Evolutionary conservation across 305 asterid species (phyloP).

Genomic region (Petunia hybrid): DNA sequence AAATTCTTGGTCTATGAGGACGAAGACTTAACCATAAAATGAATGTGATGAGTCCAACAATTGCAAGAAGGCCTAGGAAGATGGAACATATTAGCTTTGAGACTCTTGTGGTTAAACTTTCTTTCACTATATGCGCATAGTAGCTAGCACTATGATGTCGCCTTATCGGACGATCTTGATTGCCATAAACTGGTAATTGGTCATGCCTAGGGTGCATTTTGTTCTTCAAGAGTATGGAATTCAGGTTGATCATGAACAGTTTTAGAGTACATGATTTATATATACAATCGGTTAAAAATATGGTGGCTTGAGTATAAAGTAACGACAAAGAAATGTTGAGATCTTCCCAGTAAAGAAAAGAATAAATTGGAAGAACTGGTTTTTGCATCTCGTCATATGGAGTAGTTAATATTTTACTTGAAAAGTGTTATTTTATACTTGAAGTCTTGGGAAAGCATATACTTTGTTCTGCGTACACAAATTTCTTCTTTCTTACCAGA

Average conservation of each 20-base stretch:
- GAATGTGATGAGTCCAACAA: slow-evolving; percentile 71
- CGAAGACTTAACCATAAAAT: slow-evolving; percentile 87
- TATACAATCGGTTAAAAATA: slow-evolving; percentile 2
- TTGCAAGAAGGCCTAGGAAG: slow-evolving; percentile 60
- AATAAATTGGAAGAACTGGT: slow-evolving; percentile 13
- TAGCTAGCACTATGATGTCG: slow-evolving; percentile 75
- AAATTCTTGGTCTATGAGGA: slow-evolving; percentile 86
- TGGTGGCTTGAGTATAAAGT: background rate
- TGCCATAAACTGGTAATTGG: slow-evolving; percentile 44
- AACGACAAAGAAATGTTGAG: background rate
- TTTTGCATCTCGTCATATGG: background rate
- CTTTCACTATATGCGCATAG: slow-evolving; percentile 80
- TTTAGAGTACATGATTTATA: background rate
- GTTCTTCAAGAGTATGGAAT: background rate
- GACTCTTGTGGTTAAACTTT: slow-evolving; percentile 75
- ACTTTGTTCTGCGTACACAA: background rate
- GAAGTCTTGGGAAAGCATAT: background rate
- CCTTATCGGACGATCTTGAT: slow-evolving; percentile 40
- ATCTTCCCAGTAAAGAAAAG: slow-evolving; percentile 16
- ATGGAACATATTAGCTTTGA: slow-evolving; percentile 76
- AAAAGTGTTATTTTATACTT: slow-evolving; percentile 12
- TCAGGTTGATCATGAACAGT: slow-evolving; percentile 22
- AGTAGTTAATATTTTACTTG: background rate
- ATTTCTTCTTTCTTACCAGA: background rate
- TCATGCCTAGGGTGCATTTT: slow-evolving; percentile 48